A percentile compares a stretch with the other conserved stretches of the same genome.
Conservation (phyloP, 257 asterid species). For the Gentiana dahurica region DNA sequence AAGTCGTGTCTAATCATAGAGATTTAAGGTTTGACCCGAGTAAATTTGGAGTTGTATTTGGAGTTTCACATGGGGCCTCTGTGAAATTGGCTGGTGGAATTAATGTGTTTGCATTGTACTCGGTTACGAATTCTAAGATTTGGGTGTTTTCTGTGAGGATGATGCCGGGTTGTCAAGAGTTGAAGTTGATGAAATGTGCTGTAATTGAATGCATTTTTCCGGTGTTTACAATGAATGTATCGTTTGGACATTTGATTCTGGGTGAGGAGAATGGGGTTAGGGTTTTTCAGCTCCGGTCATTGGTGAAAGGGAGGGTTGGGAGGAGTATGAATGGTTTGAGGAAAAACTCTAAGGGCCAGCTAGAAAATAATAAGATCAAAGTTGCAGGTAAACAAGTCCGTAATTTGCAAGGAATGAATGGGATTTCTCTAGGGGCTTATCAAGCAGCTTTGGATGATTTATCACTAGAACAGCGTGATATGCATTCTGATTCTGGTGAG, state of each 20-base stretch:
- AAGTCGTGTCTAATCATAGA: constrained; percentile 37
- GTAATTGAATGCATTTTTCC: constrained; percentile 61
- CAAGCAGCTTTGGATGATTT: constrained; percentile 17
- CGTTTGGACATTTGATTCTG: constrained; percentile 47
- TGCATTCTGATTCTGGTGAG: constrained; percentile 46
- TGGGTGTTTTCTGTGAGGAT: constrained; percentile 64
- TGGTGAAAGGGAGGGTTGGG: constrained; percentile 49
- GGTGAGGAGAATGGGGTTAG: constrained; percentile 88
- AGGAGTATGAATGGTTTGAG: constrained; percentile 11
- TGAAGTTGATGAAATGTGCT: constrained; percentile 76
- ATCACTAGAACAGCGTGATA: constrained; percentile 20
- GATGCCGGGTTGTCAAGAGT: constrained; percentile 27
- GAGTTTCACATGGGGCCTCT: constrained; percentile 61
- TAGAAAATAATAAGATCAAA: constrained; percentile 13
- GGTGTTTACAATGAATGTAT: constrained; percentile 39
- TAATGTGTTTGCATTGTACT: constrained; percentile 53
- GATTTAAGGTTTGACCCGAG: constrained; percentile 41
- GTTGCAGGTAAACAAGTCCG: constrained; percentile 17
- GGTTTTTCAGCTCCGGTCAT: constrained; percentile 42
- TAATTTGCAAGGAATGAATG: constrained; percentile 25
- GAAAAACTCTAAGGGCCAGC: constrained; percentile 10
- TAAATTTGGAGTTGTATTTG: constrained; percentile 39
- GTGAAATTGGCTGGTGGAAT: constrained; percentile 48
- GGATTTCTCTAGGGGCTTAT: constrained; percentile 16
- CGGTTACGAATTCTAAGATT: constrained; percentile 53